A percentile compares a stretch with the other conserved stretches of the same genome.
Conservation (phyloP, 805 yeast species). For the Vanderwaltozyma verrucispora region DNA sequence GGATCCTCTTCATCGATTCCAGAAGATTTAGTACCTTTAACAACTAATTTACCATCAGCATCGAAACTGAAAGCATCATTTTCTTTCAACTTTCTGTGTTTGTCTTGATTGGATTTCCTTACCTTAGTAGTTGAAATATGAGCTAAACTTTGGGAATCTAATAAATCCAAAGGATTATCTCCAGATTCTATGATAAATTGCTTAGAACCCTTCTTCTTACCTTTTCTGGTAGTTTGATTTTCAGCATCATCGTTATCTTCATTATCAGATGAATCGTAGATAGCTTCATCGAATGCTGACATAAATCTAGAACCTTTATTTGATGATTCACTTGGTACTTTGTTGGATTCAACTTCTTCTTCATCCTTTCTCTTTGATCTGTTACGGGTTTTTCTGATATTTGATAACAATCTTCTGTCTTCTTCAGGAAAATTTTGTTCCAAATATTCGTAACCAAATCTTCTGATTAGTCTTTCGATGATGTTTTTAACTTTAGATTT, state of each 20-base stretch:
- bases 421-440: constrained; percentile 83
- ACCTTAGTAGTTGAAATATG: constrained; percentile 88
- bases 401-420: constrained; percentile 70
- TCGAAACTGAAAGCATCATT: constrained; percentile 27
- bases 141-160: constrained; percentile 76
- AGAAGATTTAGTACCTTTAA: constrained; percentile 25
- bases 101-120: constrained; percentile 38
- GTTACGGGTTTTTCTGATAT: constrained; percentile 77
- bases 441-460: constrained; percentile 81
- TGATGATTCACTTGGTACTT: constrained; percentile 13
- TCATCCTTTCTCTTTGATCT: constrained; percentile 61
- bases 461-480: constrained; percentile 79
- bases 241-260: constrained; percentile 45
- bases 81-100: constrained; percentile 23
- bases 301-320: constrained; percentile 43
- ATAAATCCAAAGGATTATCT: constrained; percentile 78
- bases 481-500: constrained; percentile 88
- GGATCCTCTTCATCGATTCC: constrained; percentile 37
- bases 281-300: constrained; percentile 88
- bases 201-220: constrained; percentile 26
- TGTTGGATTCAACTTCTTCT: constrained; percentile 11
- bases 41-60: constrained; percentile 27
- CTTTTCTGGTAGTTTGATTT: constrained; percentile 13
- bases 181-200: constrained; percentile 68
- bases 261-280: constrained; percentile 64